These are phyloP conservation scores for Mycena leptocephala DNA, from an alignment of 768 basidiomycete genomes.

Conservation along the genomic window DNA sequence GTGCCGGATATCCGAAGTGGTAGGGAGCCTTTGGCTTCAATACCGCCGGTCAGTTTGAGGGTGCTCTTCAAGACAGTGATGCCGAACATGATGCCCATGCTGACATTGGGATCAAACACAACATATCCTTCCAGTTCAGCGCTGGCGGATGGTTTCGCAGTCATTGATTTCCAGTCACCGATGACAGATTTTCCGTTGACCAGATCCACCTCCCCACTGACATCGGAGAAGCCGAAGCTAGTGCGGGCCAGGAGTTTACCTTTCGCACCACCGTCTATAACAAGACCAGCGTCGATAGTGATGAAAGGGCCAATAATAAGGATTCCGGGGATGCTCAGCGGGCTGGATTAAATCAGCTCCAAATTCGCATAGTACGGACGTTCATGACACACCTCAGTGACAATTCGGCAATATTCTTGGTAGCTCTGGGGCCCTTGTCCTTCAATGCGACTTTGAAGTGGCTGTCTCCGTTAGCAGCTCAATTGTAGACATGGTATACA, in stretches of 20 bases:
- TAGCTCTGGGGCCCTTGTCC: too few relatives aligned
- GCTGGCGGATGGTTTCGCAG: neutral
- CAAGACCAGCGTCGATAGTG: neutral
- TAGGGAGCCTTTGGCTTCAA: neutral
- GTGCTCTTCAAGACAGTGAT: neutral
- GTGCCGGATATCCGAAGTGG: neutral
- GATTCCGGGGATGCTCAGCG: neutral
- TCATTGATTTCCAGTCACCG: too few relatives aligned
- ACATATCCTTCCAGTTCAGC: neutral
- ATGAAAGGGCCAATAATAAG: neutral
- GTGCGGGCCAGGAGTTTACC: neutral
- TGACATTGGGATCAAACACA: neutral
- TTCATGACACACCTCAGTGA: neutral
- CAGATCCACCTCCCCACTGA: neutral
- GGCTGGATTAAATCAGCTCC: neutral
- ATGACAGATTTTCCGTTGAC: neutral
- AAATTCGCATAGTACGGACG: neutral
- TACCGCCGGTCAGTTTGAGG: neutral
- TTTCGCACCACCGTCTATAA: neutral
- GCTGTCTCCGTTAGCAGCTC: too few relatives aligned
- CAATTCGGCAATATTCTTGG: neutral
- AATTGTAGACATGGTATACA: neutral
- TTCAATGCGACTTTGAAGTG: too few relatives aligned
- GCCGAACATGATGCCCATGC: neutral
- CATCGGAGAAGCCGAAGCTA: neutral